Evolutionary conservation across 2,329 filamentous ascomycete genomes (phyloP), one percentile per base, ranked within the genome.

Genomic region (Neopestalotiopsis sp.): DNA sequence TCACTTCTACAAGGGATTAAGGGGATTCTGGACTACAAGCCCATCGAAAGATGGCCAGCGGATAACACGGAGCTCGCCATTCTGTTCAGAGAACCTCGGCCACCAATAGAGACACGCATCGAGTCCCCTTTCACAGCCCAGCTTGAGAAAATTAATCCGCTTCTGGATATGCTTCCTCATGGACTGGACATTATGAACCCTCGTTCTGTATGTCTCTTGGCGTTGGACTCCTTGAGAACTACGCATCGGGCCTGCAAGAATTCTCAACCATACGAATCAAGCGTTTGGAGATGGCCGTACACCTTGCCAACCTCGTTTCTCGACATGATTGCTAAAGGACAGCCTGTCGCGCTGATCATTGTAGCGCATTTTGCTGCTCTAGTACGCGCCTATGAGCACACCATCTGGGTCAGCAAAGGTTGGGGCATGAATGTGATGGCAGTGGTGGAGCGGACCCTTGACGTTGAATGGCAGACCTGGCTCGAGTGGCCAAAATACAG

Each of bases 311-410:
- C 65, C n/a, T 28, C 69, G 24, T 74, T 73, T 49, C 61, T 74
- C 9, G 71, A 73, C 17, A 67, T 73, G 70, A 57, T 73, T 17
- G 61, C 32, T n/a, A 64, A 32, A 61, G 63, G 63, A 5, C 68
- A 71, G 45, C 67, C 68, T 5, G 68, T 71, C 7, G 72, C 73
- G 20, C 71, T 74, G 45, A 69, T 72, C 42, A 70, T 73, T 5
- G 61, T 73, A 59, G 73, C 72, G 42, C 73, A 74, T 65, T 73
- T 68, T 38, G 65, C 71, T 12, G 73, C 72, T 1, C 17, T 73
- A 61, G 42, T 59, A 1, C 64, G 67, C 20, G 53, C 68, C 6
- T 62, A 67, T 57, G 58, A 67, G 58, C 56, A 61, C 34, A 28
- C n/a, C 5, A 61, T 30, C 13, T 73, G 72, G 72, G 49, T 68